phyloP scores from a whole-genome alignment of 192 early-diverging fungal species.

The Dispira simplex region DNA sequence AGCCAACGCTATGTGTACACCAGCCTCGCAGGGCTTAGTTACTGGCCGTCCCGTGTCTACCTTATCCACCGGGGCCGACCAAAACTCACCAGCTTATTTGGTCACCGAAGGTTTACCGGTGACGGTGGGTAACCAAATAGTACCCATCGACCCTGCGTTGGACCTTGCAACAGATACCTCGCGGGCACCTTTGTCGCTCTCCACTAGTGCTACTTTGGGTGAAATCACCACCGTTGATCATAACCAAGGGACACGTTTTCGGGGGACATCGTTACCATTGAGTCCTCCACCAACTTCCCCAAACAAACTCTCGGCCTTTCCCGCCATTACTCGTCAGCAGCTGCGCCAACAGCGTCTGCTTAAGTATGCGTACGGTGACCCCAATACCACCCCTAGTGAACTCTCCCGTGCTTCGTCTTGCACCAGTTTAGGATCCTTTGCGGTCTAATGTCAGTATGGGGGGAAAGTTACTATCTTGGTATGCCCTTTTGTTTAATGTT shows the following conservation, averaged over 20 bases:
- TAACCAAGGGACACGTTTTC: background rate
- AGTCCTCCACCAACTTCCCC: background rate
- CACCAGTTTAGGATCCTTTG: constrained; percentile 3
- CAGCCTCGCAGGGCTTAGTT: background rate
- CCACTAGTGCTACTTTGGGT: too few species aligned
- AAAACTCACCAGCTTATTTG: background rate
- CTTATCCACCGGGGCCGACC: background rate
- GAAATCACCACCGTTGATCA: background rate
- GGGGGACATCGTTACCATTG: background rate
- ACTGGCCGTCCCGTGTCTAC: background rate
- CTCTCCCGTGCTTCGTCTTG: background rate
- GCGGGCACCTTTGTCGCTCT: background rate
- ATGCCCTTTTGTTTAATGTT: too few species aligned
- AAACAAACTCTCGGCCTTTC: constrained; percentile 2
- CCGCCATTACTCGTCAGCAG: background rate
- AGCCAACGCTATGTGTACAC: background rate
- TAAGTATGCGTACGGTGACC: background rate
- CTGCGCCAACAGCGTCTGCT: background rate
- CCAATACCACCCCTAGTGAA: background rate
- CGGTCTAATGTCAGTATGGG: background rate
- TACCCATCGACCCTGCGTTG: background rate
- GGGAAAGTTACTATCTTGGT: too few species aligned
- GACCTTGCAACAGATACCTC: background rate
- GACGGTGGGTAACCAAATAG: background rate
- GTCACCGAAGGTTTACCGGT: background rate